Conservation (phyloP, 352 stramenopile genomes). For the Pilasporangium apinafurcum region DNA sequence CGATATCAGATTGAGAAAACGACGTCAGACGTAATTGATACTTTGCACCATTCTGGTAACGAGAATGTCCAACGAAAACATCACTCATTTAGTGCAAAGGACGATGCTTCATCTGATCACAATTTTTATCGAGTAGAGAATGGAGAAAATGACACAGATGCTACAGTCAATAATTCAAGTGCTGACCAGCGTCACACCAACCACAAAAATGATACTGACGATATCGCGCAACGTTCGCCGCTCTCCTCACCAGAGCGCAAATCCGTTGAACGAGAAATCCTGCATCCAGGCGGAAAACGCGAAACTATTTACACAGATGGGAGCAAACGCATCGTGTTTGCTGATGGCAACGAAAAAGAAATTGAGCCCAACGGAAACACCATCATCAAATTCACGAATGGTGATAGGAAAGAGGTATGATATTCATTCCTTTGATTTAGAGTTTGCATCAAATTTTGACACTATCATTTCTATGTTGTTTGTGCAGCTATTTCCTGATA, state of each 20-base stretch:
- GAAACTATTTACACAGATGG: conserved; percentile 55
- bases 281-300: conserved; percentile 48
- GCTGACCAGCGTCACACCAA: too few species aligned
- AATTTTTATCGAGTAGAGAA: too few species aligned
- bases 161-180: too few species aligned
- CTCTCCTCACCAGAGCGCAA: too few species aligned
- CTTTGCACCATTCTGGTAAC: too few species aligned
- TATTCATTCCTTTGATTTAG: neutral
- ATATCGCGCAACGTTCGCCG: too few species aligned
- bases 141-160: too few species aligned
- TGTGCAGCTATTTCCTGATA: conserved; percentile 52
- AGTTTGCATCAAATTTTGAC: neutral
- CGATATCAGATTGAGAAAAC: conserved; percentile 23
- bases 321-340: conserved; percentile 76
- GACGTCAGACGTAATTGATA: conserved; percentile 5
- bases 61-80: too few species aligned
- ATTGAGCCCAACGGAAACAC: conserved; percentile 83
- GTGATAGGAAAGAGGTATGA: conserved; percentile 90
- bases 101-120: too few species aligned
- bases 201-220: too few species aligned
- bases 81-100: too few species aligned
- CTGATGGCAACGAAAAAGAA: conserved; percentile 93
- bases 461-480: conserved; percentile 1
- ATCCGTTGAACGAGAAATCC: conserved; percentile 26
- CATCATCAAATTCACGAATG: conserved; percentile 92